phyloP scores from a whole-genome alignment of 163 green algal genomes.

The Volvox carteri region DNA sequence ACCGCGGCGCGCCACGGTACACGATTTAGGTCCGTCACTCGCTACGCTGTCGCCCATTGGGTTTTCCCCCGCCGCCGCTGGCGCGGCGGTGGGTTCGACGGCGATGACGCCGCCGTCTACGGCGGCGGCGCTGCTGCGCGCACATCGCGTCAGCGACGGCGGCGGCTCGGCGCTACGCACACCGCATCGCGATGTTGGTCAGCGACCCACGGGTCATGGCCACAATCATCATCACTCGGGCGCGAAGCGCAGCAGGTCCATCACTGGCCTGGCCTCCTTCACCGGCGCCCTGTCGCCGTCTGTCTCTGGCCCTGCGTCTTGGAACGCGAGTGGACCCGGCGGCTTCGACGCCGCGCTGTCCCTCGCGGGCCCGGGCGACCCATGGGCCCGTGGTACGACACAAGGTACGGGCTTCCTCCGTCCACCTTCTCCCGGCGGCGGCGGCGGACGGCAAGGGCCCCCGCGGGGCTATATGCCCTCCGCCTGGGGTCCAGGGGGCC shows the following conservation, averaged over 20 bases:
- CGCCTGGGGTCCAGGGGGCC: too few species aligned
- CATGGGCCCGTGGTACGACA: not conserved
- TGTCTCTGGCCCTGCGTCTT: not conserved
- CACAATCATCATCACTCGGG: not conserved
- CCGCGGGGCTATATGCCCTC: constrained; percentile 28
- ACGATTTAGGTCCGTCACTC: not conserved
- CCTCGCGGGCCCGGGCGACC: not conserved
- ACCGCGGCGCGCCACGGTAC: not conserved
- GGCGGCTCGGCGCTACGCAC: not conserved
- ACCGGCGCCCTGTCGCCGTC: not conserved
- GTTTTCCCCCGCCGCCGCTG: not conserved
- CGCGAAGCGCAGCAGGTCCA: constrained; percentile 20
- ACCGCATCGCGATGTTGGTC: not conserved
- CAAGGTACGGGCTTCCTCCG: not conserved
- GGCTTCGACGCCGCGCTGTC: too few species aligned
- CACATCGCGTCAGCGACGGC: not conserved
- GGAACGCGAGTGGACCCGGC: not conserved
- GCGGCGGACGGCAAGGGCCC: not conserved
- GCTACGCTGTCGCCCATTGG: not conserved
- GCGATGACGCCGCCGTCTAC: not conserved
- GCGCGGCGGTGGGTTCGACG: not conserved
- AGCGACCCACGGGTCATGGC: constrained; percentile 1
- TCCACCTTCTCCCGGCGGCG: not conserved
- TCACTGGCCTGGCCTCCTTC: not conserved
- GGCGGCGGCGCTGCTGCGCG: not conserved